Conservation (phyloP, 2,329 filamentous ascomycete species). For the Colletotrichum tropicicola region DNA sequence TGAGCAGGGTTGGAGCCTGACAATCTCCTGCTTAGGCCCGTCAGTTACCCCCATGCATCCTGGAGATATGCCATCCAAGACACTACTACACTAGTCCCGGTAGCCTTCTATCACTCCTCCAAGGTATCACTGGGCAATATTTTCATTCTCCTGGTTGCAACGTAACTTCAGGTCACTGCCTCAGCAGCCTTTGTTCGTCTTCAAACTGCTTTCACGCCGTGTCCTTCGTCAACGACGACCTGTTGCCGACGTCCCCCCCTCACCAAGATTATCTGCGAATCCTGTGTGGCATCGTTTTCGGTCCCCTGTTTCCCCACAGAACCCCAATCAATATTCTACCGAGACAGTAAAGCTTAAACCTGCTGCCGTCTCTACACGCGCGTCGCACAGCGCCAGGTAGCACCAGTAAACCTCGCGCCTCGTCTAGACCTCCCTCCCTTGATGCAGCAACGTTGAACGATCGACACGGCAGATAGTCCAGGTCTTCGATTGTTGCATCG, state of each 20-base stretch:
- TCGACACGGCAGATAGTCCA: constrained; percentile 16
- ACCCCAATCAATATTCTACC: constrained; percentile 6
- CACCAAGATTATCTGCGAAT: background rate
- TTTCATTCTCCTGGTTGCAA: background rate
- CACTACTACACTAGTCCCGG: background rate
- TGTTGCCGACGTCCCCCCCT: background rate
- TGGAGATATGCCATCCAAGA: constrained; percentile 2
- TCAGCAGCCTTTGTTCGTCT: background rate
- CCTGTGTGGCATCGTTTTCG: background rate
- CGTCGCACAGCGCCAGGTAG: background rate
- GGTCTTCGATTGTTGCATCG: constrained; percentile 10
- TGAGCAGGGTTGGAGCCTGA: constrained; percentile 21
- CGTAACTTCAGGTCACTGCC: background rate
- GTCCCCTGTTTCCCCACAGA: constrained; percentile 17
- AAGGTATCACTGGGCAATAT: background rate
- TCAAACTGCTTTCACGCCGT: background rate
- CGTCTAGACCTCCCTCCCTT: background rate
- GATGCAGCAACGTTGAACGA: constrained; percentile 18
- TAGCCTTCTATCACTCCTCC: background rate
- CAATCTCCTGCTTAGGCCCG: constrained; percentile 22
- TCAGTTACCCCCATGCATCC: constrained; percentile 6
- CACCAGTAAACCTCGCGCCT: background rate
- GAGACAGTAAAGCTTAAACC: constrained; percentile 18
- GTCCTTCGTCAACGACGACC: background rate
- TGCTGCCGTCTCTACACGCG: constrained; percentile 1